Evolutionary conservation across 2,329 filamentous ascomycete genomes (phyloP).

Genomic region (Drechslera avenae): DNA sequence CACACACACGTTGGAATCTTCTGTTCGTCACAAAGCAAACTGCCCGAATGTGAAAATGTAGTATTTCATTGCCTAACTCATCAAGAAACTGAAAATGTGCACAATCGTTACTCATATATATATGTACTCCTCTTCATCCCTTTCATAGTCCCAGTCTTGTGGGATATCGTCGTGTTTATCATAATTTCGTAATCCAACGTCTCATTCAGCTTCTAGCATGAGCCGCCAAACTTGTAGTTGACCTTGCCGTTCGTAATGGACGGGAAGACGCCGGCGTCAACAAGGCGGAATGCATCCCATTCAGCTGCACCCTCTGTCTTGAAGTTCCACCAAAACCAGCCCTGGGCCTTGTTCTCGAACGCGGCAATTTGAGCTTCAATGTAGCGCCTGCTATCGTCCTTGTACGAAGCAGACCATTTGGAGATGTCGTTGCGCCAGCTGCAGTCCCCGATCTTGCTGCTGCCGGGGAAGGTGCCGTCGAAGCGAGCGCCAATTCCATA

Average conservation of each 20-base stretch:
- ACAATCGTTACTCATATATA: neutral
- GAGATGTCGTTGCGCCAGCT: slow-evolving; percentile 55
- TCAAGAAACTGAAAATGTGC: slow-evolving; percentile 4
- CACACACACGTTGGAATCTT: neutral
- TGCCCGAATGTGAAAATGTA: neutral
- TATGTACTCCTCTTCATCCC: neutral
- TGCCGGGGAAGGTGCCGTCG: slow-evolving; percentile 60
- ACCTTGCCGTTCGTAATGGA: slow-evolving; percentile 25
- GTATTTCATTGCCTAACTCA: neutral
- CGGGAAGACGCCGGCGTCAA: slow-evolving; percentile 60
- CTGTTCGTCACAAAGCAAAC: neutral
- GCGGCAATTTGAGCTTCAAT: slow-evolving; percentile 61
- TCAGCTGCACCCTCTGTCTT: slow-evolving; percentile 61
- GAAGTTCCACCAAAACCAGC: slow-evolving; percentile 66
- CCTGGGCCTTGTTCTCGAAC: slow-evolving; percentile 58
- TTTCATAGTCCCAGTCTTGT: neutral
- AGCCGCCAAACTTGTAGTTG: slow-evolving; percentile 27
- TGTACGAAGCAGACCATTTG: slow-evolving; percentile 54
- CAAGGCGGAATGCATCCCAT: slow-evolving; percentile 59
- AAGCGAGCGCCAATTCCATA: slow-evolving; percentile 65
- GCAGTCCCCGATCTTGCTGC: slow-evolving; percentile 60
- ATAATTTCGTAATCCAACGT: slow-evolving; percentile 1
- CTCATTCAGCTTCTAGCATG: slow-evolving; percentile 21
- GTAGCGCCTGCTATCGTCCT: slow-evolving; percentile 56
- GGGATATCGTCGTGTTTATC: neutral